Percentiles rank a stretch among this genome's conserved stretches.
Evolutionary conservation across 495 filamentous ascomycete species (phyloP).

Genomic region (Entonaema liquescens): DNA sequence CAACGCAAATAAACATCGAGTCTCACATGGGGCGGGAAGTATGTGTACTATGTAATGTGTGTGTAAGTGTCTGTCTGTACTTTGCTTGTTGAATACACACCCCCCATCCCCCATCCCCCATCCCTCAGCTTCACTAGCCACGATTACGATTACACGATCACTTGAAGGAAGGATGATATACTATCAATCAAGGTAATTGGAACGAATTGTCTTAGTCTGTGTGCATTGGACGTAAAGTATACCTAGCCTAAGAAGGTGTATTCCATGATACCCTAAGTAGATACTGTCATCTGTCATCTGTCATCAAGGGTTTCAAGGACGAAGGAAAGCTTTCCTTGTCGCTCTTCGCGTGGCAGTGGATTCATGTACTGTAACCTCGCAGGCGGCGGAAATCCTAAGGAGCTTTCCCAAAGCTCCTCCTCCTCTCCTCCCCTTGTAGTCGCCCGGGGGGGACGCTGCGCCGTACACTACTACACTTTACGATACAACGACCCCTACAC

Average conservation of each 20-base stretch:
- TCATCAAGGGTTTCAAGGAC: constrained; percentile 11
- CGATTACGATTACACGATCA: constrained; percentile 30
- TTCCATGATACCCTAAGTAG: constrained; percentile 1
- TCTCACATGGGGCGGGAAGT: constrained; percentile 20
- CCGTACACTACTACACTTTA: constrained; percentile 25
- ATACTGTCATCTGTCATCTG: too few relatives aligned
- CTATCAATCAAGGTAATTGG: constrained; percentile 24
- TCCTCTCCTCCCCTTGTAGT: constrained; percentile 12
- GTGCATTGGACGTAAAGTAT: background rate
- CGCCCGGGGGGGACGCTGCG: constrained; percentile 2
- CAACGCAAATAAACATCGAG: constrained; percentile 10
- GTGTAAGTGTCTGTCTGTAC: constrained; percentile 4
- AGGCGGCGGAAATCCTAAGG: constrained; percentile 26
- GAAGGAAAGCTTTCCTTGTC: constrained; percentile 20
- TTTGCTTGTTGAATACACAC: constrained; percentile 22
- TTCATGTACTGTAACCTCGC: constrained; percentile 41
- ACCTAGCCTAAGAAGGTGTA: constrained; percentile 2
- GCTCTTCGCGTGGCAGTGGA: constrained; percentile 42
- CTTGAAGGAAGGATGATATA: constrained; percentile 30
- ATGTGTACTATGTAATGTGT: constrained; percentile 7
- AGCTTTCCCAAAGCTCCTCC: constrained; percentile 11
- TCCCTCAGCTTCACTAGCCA: constrained; percentile 28
- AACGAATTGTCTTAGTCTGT: constrained; percentile 16
- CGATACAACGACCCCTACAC: constrained; percentile 6
- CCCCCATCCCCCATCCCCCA: constrained; percentile 11